These are phyloP conservation scores for Macadamia integrifolia DNA, from an alignment of 164 flowering plant species.

Conservation along the genomic window DNA sequence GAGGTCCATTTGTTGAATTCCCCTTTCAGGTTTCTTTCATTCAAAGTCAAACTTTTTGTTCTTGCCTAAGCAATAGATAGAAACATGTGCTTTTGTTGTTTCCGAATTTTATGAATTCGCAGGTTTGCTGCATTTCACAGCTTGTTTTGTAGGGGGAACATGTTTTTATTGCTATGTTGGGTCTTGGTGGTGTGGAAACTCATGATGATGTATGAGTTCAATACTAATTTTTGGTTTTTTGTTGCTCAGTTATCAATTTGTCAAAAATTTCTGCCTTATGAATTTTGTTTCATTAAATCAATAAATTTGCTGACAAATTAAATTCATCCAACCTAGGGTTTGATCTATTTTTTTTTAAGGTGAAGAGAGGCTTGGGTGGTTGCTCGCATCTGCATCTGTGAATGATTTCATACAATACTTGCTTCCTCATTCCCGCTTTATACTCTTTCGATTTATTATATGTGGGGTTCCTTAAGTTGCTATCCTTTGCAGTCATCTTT, in stretches of 20 bases:
- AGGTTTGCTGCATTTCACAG: conserved; percentile 91
- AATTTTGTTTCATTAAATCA: too few species aligned
- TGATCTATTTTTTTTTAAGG: too few species aligned
- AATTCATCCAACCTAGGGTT: too few species aligned
- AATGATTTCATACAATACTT: too few species aligned
- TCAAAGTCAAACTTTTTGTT: neutral
- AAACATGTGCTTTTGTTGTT: neutral
- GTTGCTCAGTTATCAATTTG: neutral
- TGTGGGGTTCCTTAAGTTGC: too few species aligned
- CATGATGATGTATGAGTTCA: conserved; percentile 49
- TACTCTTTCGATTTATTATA: too few species aligned
- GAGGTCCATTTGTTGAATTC: conserved; percentile 47
- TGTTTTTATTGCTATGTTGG: conserved; percentile 66
- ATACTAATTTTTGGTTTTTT: neutral
- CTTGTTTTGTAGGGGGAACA: conserved; percentile 88
- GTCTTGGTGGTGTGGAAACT: conserved; percentile 59
- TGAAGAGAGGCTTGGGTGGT: too few species aligned
- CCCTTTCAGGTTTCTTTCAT: neutral
- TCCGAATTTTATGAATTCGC: conserved; percentile 17
- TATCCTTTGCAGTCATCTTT: too few species aligned
- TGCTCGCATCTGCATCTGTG: too few species aligned
- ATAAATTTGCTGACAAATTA: too few species aligned
- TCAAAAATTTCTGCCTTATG: too few species aligned
- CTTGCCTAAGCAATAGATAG: neutral
- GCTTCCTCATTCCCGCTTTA: too few species aligned